Evolutionary conservation across 495 filamentous ascomycete genomes (phyloP).

Genomic region (Arthonia radiata): DNA sequence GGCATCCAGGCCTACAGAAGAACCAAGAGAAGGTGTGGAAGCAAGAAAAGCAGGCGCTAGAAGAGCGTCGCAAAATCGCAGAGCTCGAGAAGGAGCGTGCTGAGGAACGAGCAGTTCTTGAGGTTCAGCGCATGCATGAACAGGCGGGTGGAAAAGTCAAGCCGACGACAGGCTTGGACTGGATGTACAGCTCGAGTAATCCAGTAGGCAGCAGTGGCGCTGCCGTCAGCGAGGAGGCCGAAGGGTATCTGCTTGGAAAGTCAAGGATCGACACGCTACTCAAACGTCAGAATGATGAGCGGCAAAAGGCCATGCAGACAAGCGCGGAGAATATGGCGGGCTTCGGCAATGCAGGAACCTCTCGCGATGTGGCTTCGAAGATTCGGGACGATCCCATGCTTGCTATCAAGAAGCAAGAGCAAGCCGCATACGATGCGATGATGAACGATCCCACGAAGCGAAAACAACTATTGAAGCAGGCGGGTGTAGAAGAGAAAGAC

Average conservation of each 20-base stretch:
- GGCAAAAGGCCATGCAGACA: conserved; percentile 64
- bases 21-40: conserved; percentile 70
- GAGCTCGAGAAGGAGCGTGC: conserved; percentile 73
- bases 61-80: conserved; percentile 78
- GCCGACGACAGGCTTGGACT: conserved; percentile 61
- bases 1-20: conserved; percentile 63
- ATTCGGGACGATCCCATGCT: conserved; percentile 73
- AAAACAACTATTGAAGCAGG: conserved; percentile 38
- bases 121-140: conserved; percentile 75
- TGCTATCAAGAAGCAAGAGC: conserved; percentile 77
- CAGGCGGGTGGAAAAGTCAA: conserved; percentile 61
- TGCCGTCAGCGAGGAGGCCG: conserved; percentile 76
- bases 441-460: conserved; percentile 63
- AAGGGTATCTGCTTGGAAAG: conserved; percentile 82
- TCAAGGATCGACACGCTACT: conserved; percentile 60
- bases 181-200: conserved; percentile 96
- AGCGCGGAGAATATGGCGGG: conserved; percentile 36
- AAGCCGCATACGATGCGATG: conserved; percentile 68
- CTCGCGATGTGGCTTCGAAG: conserved; percentile 58
- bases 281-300: conserved; percentile 59
- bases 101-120: conserved; percentile 80
- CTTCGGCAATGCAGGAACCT: conserved; percentile 31
- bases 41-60: conserved; percentile 77
- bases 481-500: conserved; percentile 15
- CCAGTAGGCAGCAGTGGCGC: no score